These are phyloP conservation scores for Coniferiporia sulphurascens DNA, from an alignment of 1,284 basidiomycete genomes.

Conservation along the genomic window DNA sequence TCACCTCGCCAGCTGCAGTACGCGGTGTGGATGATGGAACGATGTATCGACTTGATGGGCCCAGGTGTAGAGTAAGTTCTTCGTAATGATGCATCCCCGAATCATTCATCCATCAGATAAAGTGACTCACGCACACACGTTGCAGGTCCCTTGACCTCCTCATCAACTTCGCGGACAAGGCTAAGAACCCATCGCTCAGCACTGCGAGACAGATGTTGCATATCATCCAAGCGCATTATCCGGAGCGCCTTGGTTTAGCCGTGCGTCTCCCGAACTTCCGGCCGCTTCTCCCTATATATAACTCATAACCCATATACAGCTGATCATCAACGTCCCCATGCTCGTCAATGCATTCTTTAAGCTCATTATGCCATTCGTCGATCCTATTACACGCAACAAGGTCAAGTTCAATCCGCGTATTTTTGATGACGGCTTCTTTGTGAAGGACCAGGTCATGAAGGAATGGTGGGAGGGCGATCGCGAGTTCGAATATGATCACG, in stretches of 20 bases:
- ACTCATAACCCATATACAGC: constrained; percentile 7
- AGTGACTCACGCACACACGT: background rate
- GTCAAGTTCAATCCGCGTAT: constrained; percentile 62
- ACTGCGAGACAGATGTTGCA: constrained; percentile 59
- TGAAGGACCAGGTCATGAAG: constrained; percentile 50
- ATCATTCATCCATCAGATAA: background rate
- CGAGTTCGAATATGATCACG: constrained; percentile 67
- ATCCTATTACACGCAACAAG: constrained; percentile 71
- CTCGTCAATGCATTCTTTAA: constrained; percentile 79
- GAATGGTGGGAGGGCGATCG: constrained; percentile 57
- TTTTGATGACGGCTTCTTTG: constrained; percentile 49
- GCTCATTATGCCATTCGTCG: constrained; percentile 76
- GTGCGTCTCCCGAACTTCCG: background rate
- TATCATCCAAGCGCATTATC: constrained; percentile 87
- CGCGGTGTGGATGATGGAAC: constrained; percentile 70
- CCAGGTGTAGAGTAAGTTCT: constrained; percentile 69
- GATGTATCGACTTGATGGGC: constrained; percentile 67
- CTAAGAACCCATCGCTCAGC: constrained; percentile 67
- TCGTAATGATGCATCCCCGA: background rate
- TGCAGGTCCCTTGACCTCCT: constrained; percentile 65
- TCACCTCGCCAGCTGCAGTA: constrained; percentile 70
- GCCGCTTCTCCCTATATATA: background rate
- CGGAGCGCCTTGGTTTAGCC: constrained; percentile 86
- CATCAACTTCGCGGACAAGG: constrained; percentile 79
- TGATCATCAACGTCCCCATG: constrained; percentile 83